Evolutionary conservation across 495 filamentous ascomycete genomes (phyloP).

Genomic region (Parathielavia appendiculata): DNA sequence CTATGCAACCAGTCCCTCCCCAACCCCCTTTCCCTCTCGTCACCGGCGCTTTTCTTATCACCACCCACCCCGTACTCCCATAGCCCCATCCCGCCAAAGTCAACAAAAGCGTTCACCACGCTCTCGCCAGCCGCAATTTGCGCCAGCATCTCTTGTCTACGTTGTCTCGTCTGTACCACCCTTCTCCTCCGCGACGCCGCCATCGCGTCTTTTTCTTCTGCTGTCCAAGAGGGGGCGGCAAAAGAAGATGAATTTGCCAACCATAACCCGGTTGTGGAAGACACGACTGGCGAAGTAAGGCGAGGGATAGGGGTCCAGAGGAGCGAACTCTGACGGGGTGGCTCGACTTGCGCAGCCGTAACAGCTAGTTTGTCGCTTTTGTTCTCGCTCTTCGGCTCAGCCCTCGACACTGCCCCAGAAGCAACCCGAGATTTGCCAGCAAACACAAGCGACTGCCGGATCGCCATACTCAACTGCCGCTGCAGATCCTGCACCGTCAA

Average conservation of each 20-base stretch:
- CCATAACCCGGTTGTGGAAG: constrained; percentile 16
- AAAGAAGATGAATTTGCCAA: background rate
- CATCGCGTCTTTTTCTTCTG: constrained; percentile 27
- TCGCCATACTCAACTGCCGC: constrained; percentile 18
- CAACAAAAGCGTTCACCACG: constrained; percentile 12
- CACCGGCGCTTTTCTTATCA: constrained; percentile 9
- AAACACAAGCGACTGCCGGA: constrained; percentile 21
- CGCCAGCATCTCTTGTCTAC: constrained; percentile 23
- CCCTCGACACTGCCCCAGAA: no score
- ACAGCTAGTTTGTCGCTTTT: background rate
- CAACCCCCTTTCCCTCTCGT: background rate
- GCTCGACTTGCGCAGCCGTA: background rate
- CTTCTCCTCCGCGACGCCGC: constrained; percentile 18
- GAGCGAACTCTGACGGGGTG: background rate
- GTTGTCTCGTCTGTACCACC: constrained; percentile 12
- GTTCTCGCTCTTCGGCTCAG: background rate
- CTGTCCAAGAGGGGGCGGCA: background rate
- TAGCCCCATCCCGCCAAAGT: constrained; percentile 18
- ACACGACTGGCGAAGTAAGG: background rate
- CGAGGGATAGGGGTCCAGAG: constrained; percentile 13
- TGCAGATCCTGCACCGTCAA: constrained; percentile 23
- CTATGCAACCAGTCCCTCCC: constrained; percentile 20
- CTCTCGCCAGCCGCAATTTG: constrained; percentile 24
- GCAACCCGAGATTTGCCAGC: background rate
- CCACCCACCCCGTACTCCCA: constrained; percentile 21